phyloP scores from a whole-genome alignment of 805 yeast genomes.

The Hemisphaericaspora nanyangensis region DNA sequence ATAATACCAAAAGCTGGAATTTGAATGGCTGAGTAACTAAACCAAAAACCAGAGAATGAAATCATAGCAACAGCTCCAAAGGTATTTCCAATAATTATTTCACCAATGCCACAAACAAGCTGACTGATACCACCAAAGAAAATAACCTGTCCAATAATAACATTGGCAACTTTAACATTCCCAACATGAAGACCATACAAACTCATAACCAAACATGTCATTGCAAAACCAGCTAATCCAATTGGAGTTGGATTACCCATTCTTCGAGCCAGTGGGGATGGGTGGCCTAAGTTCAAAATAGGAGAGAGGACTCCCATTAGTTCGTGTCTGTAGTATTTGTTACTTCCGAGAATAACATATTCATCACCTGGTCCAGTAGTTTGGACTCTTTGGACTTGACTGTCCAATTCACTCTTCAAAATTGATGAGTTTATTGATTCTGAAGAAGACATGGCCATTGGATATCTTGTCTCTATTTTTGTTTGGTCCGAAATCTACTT shows the following conservation, averaged over 20 bases:
- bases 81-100: constrained; percentile 48
- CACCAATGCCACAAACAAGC: constrained; percentile 49
- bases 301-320: constrained; percentile 64
- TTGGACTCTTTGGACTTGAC: constrained; percentile 15
- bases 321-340: constrained; percentile 48
- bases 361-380: constrained; percentile 36
- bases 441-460: neutral
- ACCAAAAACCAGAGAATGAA: constrained; percentile 56
- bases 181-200: constrained; percentile 45
- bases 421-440: neutral
- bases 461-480: no score
- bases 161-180: constrained; percentile 38
- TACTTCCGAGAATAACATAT: constrained; percentile 38
- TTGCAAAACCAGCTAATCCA: constrained; percentile 47
- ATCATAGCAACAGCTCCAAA: constrained; percentile 53
- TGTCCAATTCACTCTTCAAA: neutral
- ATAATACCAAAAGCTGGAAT: constrained; percentile 56
- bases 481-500: no score
- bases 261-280: constrained; percentile 44
- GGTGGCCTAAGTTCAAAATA: constrained; percentile 41
- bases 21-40: constrained; percentile 44
- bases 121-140: constrained; percentile 50
- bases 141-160: constrained; percentile 44
- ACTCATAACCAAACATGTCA: constrained; percentile 46
- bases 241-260: constrained; percentile 53